A percentile compares a stretch with the other conserved stretches of the same genome.
Evolutionary conservation across 192 early-diverging fungal genomes (phyloP).

Genomic region (Phlyctochytrium arcticum): DNA sequence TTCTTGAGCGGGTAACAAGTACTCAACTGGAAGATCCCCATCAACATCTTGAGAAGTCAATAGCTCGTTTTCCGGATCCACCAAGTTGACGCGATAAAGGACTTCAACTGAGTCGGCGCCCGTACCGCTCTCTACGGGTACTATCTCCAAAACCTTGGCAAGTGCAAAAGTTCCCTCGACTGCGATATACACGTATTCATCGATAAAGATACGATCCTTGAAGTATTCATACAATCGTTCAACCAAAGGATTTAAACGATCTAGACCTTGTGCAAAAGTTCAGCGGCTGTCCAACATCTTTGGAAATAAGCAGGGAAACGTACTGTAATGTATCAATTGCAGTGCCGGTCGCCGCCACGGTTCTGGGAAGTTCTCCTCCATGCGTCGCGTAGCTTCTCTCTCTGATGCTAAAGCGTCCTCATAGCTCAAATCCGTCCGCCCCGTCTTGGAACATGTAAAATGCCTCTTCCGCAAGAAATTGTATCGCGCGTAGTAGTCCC

Average conservation of each 20-base stretch:
- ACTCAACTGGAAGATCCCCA: slow-evolving; percentile 26
- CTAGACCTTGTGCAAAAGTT: slow-evolving; percentile 39
- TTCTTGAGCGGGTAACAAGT: slow-evolving; percentile 14
- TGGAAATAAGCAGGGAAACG: slow-evolving; percentile 1
- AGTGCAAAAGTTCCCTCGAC: slow-evolving; percentile 7
- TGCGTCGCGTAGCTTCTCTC: slow-evolving; percentile 52
- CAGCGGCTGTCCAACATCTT: too few relatives aligned
- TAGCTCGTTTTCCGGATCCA: slow-evolving; percentile 48
- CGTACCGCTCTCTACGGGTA: background rate
- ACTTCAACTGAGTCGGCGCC: background rate
- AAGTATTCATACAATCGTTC: slow-evolving; percentile 60
- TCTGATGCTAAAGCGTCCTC: slow-evolving; percentile 78
- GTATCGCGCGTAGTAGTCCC: slow-evolving; percentile 65
- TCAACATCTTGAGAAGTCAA: slow-evolving; percentile 31
- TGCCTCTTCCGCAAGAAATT: slow-evolving; percentile 63
- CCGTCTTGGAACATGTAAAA: slow-evolving; percentile 78
- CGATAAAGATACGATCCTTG: slow-evolving; percentile 46
- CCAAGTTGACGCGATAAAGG: slow-evolving; percentile 33
- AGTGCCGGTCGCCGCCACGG: slow-evolving; percentile 59
- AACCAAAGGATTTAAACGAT: slow-evolving; percentile 55
- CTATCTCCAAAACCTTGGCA: slow-evolving; percentile 10
- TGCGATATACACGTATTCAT: slow-evolving; percentile 47
- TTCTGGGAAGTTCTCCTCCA: slow-evolving; percentile 64
- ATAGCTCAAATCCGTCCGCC: slow-evolving; percentile 71
- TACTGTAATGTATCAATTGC: slow-evolving; percentile 71